Percentiles rank a stretch among this genome's conserved stretches.
Conservation (phyloP, 148 eudicot species). For the Fallopia convolvulus region DNA sequence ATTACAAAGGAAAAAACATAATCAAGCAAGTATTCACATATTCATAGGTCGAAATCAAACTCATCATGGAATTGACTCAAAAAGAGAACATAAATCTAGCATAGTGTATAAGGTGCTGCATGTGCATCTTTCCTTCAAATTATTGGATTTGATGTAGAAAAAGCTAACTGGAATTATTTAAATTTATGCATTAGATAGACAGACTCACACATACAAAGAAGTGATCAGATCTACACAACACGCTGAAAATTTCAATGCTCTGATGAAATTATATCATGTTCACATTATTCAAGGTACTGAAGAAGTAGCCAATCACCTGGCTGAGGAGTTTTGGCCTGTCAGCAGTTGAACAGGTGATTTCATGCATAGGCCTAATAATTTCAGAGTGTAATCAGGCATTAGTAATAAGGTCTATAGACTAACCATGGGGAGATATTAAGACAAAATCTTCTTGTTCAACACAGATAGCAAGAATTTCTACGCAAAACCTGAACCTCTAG, state of each 20-base stretch:
- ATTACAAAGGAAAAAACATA: not conserved
- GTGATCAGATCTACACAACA: not conserved
- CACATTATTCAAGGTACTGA: not conserved
- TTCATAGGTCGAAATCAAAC: not conserved
- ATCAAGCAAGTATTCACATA: not conserved
- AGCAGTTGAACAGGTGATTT: constrained; percentile 71
- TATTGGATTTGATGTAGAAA: not conserved
- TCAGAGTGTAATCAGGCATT: not conserved
- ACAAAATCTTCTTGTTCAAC: not conserved
- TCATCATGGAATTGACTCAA: not conserved
- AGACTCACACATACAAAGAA: not conserved
- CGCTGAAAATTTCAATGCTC: not conserved
- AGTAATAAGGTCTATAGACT: not conserved
- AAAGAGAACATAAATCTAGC: not conserved
- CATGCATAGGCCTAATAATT: constrained; percentile 57
- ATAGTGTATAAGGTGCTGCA: not conserved
- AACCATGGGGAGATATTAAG: not conserved
- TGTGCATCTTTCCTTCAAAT: not conserved
- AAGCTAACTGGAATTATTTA: not conserved
- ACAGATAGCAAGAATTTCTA: not conserved
- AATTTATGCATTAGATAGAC: not conserved
- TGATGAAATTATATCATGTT: not conserved
- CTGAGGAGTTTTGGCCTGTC: constrained; percentile 83
- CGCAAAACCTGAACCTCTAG: not conserved
- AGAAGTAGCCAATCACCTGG: constrained; percentile 38